These are phyloP conservation scores for Pleurostoma richardsiae DNA, from an alignment of 2,329 filamentous ascomycete species.

Conservation along the genomic window DNA sequence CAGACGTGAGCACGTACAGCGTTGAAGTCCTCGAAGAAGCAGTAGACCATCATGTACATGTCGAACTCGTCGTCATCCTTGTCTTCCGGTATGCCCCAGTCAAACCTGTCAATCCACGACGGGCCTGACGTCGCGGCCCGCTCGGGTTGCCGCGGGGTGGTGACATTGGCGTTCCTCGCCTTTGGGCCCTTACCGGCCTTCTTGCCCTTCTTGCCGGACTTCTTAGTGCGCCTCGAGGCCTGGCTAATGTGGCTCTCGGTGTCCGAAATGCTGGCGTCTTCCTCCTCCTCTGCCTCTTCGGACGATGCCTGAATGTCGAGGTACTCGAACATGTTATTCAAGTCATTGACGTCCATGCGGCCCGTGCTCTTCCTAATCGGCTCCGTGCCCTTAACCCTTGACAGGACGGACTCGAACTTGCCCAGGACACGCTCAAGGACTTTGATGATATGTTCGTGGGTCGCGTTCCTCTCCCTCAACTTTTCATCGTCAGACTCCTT, in stretches of 20 bases:
- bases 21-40: slow-evolving; percentile 27
- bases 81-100: slow-evolving; percentile 11
- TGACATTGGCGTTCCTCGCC: too few species aligned
- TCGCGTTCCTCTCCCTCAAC: slow-evolving; percentile 13
- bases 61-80: slow-evolving; percentile 19
- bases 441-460: slow-evolving; percentile 18
- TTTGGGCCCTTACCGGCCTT: too few species aligned
- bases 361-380: slow-evolving; percentile 1
- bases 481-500: slow-evolving; percentile 11
- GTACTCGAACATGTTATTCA: slow-evolving; percentile 20
- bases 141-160: neutral
- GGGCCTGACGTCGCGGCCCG: slow-evolving; percentile 1
- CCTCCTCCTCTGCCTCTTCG: slow-evolving; percentile 7
- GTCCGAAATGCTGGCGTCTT: slow-evolving; percentile 4
- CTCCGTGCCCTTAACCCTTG: slow-evolving; percentile 2
- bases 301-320: slow-evolving; percentile 15
- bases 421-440: slow-evolving; percentile 18
- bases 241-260: neutral
- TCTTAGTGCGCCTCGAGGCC: slow-evolving; percentile 5
- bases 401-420: slow-evolving; percentile 14
- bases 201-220: slow-evolving; percentile 2
- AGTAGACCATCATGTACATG: slow-evolving; percentile 25
- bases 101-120: slow-evolving; percentile 15
- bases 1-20: slow-evolving; percentile 19
- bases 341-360: slow-evolving; percentile 9